A percentile compares a stretch with the other conserved stretches of the same genome.
Conservation (phyloP, 257 asterid species). For the Fraxinus quadrangulata region DNA sequence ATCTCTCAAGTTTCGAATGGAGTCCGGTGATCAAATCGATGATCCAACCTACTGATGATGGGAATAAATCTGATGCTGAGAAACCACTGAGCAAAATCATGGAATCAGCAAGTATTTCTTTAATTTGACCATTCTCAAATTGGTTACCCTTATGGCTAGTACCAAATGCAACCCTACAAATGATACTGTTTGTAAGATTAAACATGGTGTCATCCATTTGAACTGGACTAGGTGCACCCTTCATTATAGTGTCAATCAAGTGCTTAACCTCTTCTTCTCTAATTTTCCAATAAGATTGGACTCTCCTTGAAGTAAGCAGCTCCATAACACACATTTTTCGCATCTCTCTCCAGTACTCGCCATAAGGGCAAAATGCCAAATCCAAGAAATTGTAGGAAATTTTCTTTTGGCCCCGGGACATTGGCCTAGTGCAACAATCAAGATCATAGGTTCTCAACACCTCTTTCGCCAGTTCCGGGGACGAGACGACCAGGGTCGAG, state of each 20-base stretch:
- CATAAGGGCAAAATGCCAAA: constrained; percentile 24
- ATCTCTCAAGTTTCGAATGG: background rate
- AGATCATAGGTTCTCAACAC: constrained; percentile 16
- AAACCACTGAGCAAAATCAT: constrained; percentile 15
- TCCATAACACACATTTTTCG: constrained; percentile 21
- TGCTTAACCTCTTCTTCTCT: constrained; percentile 12
- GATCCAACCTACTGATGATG: constrained; percentile 14
- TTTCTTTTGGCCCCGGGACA: constrained; percentile 2
- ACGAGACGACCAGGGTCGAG: constrained; percentile 25
- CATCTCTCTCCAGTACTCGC: constrained; percentile 25
- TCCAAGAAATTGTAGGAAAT: constrained; percentile 13
- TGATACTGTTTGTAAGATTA: background rate
- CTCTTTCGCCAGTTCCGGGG: constrained; percentile 20
- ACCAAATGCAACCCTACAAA: constrained; percentile 18
- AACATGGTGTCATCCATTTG: constrained; percentile 18
- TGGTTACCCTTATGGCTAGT: constrained; percentile 12
- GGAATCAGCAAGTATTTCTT: constrained; percentile 18
- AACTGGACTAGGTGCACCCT: background rate
- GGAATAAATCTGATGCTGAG: constrained; percentile 21
- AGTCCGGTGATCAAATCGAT: constrained; percentile 1
- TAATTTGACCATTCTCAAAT: constrained; percentile 6
- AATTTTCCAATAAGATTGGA: background rate
- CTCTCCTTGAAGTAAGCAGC: constrained; percentile 1
- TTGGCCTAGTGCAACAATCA: constrained; percentile 16
- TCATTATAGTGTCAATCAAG: background rate